Base-by-base conservation (phyloP, 257 asterid species). In the Solanum clarkiae region DNA sequence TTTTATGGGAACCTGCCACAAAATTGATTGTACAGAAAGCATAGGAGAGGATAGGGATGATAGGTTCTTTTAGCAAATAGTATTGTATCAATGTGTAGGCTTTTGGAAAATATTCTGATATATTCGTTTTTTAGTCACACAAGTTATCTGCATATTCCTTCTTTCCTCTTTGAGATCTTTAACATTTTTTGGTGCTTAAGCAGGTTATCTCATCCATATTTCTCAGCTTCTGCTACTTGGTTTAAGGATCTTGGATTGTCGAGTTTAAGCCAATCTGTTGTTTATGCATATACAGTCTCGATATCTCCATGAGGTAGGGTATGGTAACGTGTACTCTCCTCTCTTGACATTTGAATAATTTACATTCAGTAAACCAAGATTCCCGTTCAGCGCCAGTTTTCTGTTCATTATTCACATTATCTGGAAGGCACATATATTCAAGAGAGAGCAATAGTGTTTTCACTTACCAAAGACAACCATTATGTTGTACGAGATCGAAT, bases 21-120 rank as follows among this genome's bases (percentile, higher is more conserved):
- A 53, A 66, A 88, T 86, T 87, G 85, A 84, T 87, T 94, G 95
- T 93, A 93, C 86, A 91, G 93, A 89, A 87, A 89, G 18, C 49
- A 79, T 79, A 66, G 85, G 20, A 15, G 80, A 49, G 49, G 53
- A 53, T 79, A 53, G 29, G 17, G 29, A 53, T 32, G 3, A 32
- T 79, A 79, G 83, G 3, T 26, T 53, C 17, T 79, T 6, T 53
- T 79, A 79, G 26, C 47, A 79, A 26, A 53, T 79, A 29, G 29
- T 24, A 0, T 51, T 53, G 83, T 79, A 85, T 74, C 86, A 57
- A 86, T 87, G 72, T 65, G 72, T 89, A 90, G 92, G 87, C 83
- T 65, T 86, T 77, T 80, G 59, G 69, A 45, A 86, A 62, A 72
- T 62, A 36, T 57, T 84, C 29, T 32, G 42, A 49, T 75, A 84